Conservation (phyloP, 179 eudicot genomes). For the Silene noctiflora region DNA sequence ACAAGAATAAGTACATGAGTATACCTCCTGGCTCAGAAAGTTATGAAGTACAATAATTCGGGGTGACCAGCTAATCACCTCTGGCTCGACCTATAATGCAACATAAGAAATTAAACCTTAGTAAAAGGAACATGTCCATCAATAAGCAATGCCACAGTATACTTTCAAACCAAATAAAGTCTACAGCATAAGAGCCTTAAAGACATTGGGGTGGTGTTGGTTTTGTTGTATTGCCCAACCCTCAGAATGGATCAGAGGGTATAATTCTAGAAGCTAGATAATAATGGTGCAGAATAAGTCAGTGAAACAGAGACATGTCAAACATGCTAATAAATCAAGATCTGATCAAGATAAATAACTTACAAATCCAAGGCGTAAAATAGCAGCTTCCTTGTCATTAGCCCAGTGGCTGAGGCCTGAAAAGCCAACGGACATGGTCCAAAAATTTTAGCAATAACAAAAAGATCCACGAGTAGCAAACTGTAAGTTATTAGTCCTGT, state of each 20-base stretch:
- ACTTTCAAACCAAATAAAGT: neutral
- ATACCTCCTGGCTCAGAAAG: conserved; percentile 82
- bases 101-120: conserved; percentile 7
- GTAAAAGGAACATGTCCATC: neutral
- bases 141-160: neutral
- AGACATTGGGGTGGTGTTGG: neutral
- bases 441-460: neutral
- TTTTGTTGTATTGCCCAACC: neutral
- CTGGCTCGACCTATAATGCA: conserved; percentile 77
- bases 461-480: neutral
- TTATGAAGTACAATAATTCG: conserved; percentile 79
- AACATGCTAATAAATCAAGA: neutral
- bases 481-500: neutral
- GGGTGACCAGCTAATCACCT: conserved; percentile 85
- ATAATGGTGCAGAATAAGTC: neutral
- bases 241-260: neutral
- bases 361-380: conserved; percentile 83
- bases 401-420: conserved; percentile 59
- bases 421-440: conserved; percentile 18
- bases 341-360: conserved; percentile 23
- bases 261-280: neutral
- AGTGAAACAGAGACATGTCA: neutral
- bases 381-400: conserved; percentile 71
- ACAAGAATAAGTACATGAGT: neutral
- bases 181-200: neutral